phyloP scores from a whole-genome alignment of 768 basidiomycete genomes.

The Hericium rajendrae region DNA sequence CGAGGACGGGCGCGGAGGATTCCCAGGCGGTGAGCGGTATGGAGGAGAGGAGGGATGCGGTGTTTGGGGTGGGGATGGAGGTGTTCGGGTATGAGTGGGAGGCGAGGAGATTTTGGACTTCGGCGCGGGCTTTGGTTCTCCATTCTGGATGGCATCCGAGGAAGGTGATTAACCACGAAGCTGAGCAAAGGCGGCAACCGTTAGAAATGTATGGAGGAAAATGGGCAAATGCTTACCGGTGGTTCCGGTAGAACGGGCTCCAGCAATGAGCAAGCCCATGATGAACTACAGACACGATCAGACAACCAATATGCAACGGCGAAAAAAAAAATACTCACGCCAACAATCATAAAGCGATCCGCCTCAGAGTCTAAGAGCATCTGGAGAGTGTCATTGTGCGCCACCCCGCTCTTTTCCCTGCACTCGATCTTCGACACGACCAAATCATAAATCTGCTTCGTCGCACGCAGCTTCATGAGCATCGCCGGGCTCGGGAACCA shows the following conservation, averaged over 20 bases:
- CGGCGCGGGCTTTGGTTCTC: conserved; percentile 48
- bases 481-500: conserved; percentile 72
- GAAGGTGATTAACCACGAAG: conserved; percentile 69
- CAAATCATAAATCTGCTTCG: conserved; percentile 70
- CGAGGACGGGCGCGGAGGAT: conserved; percentile 55
- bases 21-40: conserved; percentile 69
- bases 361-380: conserved; percentile 65
- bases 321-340: conserved; percentile 33
- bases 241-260: conserved; percentile 72
- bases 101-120: conserved; percentile 46
- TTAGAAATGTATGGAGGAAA: neutral
- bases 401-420: conserved; percentile 47
- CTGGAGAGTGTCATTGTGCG: conserved; percentile 60
- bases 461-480: conserved; percentile 60
- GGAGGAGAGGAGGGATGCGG: conserved; percentile 41
- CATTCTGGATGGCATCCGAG: conserved; percentile 60
- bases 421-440: conserved; percentile 44
- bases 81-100: conserved; percentile 1
- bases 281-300: conserved; percentile 46
- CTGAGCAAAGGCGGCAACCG: conserved; percentile 22
- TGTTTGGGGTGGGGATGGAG: conserved; percentile 16
- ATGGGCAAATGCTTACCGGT: conserved; percentile 33
- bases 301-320: conserved; percentile 4
- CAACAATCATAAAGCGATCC: conserved; percentile 58
- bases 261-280: conserved; percentile 73